phyloP scores from a whole-genome alignment of 331 rosid species.

The Stylosanthes scabra region DNA sequence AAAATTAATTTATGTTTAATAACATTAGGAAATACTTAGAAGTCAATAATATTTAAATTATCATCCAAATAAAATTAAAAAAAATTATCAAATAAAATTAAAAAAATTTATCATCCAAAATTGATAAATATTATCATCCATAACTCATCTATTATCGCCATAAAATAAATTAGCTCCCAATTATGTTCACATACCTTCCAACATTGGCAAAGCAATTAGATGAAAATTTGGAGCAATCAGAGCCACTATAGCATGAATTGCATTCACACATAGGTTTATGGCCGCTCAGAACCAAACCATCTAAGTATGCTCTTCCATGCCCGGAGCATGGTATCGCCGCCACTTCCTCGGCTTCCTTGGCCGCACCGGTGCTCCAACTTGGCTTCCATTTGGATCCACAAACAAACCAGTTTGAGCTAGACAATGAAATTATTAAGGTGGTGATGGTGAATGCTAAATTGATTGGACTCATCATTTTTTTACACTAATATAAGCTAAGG shows the following conservation, averaged over 20 bases:
- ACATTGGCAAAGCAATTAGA: constrained; percentile 48
- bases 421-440: not conserved
- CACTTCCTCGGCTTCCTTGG: constrained; percentile 56
- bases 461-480: not conserved
- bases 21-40: too few species aligned
- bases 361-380: constrained; percentile 54
- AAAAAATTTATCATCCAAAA: too few species aligned
- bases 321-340: constrained; percentile 59
- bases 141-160: too few species aligned
- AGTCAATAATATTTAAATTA: too few species aligned
- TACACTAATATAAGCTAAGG: not conserved
- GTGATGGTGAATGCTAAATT: not conserved
- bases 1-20: too few species aligned
- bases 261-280: constrained; percentile 55
- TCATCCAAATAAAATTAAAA: too few species aligned
- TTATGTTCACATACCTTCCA: too few species aligned
- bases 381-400: constrained; percentile 11
- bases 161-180: too few species aligned
- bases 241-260: constrained; percentile 53
- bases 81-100: too few species aligned
- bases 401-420: not conserved
- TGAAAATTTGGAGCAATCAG: constrained; percentile 39
- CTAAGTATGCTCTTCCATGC: constrained; percentile 64
- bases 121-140: too few species aligned
- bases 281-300: constrained; percentile 49